Percentiles rank a stretch among this genome's conserved stretches.
These are phyloP conservation scores for Pseudozyma tsukubaensis DNA, from an alignment of 1,284 basidiomycete species.

Conservation along the genomic window DNA sequence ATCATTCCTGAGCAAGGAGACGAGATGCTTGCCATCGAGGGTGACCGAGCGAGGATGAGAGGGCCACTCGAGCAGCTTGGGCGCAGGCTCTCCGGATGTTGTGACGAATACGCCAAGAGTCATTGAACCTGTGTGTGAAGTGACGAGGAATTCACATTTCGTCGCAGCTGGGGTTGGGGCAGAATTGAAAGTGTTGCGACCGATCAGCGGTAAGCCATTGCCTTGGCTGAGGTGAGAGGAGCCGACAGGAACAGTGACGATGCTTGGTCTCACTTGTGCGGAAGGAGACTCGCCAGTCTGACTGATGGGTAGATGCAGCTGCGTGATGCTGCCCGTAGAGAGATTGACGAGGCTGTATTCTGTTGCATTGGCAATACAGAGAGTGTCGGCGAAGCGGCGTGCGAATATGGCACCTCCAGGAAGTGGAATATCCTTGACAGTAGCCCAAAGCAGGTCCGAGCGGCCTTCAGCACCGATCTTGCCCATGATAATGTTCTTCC, in stretches of 20 bases:
- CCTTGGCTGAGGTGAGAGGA: constrained; percentile 9
- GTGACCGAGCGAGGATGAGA: constrained; percentile 64
- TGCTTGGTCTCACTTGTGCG: constrained; percentile 60
- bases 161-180: neutral
- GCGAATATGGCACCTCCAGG: constrained; percentile 64
- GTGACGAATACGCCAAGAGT: constrained; percentile 66
- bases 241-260: constrained; percentile 50
- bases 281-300: constrained; percentile 61
- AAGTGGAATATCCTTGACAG: constrained; percentile 56
- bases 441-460: constrained; percentile 51
- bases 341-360: constrained; percentile 64
- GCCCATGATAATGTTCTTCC: constrained; percentile 57
- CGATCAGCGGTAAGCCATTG: constrained; percentile 15
- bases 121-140: constrained; percentile 58
- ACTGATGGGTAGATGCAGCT: constrained; percentile 65
- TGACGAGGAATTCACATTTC: constrained; percentile 63
- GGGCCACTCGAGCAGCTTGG: constrained; percentile 66
- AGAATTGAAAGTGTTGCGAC: constrained; percentile 2
- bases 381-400: constrained; percentile 51
- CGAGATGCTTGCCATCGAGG: constrained; percentile 45
- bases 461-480: constrained; percentile 53
- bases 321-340: constrained; percentile 42
- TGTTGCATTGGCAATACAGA: constrained; percentile 64
- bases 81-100: constrained; percentile 61
- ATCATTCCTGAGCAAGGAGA: constrained; percentile 63